phyloP scores from a whole-genome alignment of 441 rosid species.

The Brassica hybrid region DNA sequence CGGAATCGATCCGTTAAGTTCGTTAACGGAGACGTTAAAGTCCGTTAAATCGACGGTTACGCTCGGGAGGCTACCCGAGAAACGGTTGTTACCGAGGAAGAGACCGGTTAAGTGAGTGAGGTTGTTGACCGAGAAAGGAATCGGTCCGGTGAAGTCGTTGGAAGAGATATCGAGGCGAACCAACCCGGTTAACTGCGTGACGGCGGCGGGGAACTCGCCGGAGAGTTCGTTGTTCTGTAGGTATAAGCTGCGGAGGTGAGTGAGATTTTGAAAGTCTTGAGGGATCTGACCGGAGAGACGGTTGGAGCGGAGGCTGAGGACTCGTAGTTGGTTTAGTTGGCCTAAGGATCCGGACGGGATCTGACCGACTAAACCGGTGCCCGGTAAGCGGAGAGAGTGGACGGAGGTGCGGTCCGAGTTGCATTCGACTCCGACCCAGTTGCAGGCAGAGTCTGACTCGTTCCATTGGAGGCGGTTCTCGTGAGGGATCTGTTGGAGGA shows the following conservation, averaged over 20 bases:
- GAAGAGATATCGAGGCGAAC: neutral
- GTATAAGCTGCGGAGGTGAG: neutral
- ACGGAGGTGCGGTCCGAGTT: neutral
- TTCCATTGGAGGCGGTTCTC: neutral
- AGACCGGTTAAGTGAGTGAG: neutral
- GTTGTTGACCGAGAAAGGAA: neutral
- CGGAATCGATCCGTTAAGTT: neutral
- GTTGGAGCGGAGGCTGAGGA: neutral
- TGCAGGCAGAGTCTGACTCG: neutral
- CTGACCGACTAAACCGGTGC: neutral
- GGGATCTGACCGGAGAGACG: constrained; percentile 6
- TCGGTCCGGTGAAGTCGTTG: neutral
- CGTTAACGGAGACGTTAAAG: neutral
- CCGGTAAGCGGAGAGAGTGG: neutral
- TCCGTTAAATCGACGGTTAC: neutral
- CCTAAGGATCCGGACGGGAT: neutral
- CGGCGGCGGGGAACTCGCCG: neutral
- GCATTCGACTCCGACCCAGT: constrained; percentile 1
- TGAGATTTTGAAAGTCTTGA: neutral
- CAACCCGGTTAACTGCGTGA: neutral
- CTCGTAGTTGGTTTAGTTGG: neutral
- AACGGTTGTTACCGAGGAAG: neutral
- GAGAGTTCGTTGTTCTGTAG: neutral
- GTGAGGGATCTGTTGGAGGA: neutral
- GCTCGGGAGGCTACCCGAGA: neutral